Percentiles rank a stretch among this genome's conserved stretches.
Conservation (phyloP, 805 yeast species). For the Starmerella stigmatis region DNA sequence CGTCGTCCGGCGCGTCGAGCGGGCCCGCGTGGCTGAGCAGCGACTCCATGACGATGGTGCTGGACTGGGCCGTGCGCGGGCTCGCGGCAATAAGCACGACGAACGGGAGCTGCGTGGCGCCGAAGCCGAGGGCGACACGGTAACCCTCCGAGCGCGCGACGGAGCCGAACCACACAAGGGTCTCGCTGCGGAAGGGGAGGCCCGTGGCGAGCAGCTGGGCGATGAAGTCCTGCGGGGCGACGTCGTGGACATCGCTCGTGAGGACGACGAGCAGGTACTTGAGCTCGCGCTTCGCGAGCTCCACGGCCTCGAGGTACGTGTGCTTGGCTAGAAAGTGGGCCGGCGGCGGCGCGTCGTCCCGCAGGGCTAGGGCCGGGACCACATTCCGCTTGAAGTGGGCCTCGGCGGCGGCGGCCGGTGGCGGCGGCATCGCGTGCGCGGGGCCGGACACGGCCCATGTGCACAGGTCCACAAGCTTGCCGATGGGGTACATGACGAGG, state of each 20-base stretch:
- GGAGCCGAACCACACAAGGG: conserved; percentile 76
- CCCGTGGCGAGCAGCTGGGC: conserved; percentile 39
- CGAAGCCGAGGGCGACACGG: conserved; percentile 67
- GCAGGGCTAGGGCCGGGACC: conserved; percentile 29
- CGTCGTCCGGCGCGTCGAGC: conserved; percentile 34
- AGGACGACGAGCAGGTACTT: conserved; percentile 65
- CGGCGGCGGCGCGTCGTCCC: conserved; percentile 33
- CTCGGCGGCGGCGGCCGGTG: background rate
- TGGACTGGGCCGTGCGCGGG: conserved; percentile 32
- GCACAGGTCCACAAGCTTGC: conserved; percentile 28
- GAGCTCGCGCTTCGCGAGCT: conserved; percentile 55
- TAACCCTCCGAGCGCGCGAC: conserved; percentile 70
- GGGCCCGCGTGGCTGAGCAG: conserved; percentile 36
- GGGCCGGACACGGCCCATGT: conserved; percentile 8
- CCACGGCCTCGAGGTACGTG: conserved; percentile 67
- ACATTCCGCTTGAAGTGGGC: background rate
- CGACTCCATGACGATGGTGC: conserved; percentile 46
- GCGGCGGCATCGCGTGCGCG: conserved; percentile 25
- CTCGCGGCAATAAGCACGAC: conserved; percentile 66
- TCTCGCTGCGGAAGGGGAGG: background rate
- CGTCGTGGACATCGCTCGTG: conserved; percentile 62
- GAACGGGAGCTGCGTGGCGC: conserved; percentile 69
- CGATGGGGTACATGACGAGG: conserved; percentile 31
- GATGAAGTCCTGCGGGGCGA: conserved; percentile 41
- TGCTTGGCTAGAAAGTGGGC: conserved; percentile 17